Evolutionary conservation across 2,329 filamentous ascomycete genomes (phyloP).

Genomic region (Fusarium sp.): DNA sequence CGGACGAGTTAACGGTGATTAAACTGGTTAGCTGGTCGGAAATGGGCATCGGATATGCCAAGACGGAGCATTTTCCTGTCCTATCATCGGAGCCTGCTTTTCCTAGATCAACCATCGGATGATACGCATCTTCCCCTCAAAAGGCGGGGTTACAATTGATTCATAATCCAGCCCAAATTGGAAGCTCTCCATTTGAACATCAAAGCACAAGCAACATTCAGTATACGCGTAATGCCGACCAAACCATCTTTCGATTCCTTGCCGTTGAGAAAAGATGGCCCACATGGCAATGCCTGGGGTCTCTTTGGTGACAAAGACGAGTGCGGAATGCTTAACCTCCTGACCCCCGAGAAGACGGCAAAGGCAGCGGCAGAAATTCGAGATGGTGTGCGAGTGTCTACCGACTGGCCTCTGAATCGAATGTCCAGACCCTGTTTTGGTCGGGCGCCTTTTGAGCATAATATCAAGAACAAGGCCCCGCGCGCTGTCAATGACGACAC

Average conservation of each 20-base stretch:
- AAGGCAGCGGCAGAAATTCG: constrained; percentile 46
- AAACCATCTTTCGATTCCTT: constrained; percentile 57
- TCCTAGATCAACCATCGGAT: neutral
- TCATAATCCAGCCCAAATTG: neutral
- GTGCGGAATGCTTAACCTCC: constrained; percentile 66
- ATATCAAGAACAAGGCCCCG: constrained; percentile 42
- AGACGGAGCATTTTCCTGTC: neutral
- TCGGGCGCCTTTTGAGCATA: constrained; percentile 46
- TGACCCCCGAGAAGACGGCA: constrained; percentile 53
- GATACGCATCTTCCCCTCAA: constrained; percentile 6
- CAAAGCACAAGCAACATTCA: neutral
- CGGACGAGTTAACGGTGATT: neutral
- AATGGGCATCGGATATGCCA: neutral
- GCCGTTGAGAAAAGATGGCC: constrained; percentile 61
- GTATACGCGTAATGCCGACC: neutral
- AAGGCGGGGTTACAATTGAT: constrained; percentile 6
- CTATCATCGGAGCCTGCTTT: neutral
- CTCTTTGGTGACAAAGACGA: constrained; percentile 64
- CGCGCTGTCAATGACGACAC: constrained; percentile 49
- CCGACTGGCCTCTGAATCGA: constrained; percentile 50
- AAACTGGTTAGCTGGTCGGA: neutral
- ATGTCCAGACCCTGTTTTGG: constrained; percentile 51
- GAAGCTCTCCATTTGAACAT: neutral
- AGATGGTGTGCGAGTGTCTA: constrained; percentile 48
- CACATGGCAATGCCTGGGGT: constrained; percentile 67